Conservation (phyloP, 2,329 filamentous ascomycete species). For the Ceratocystis diversiconidia region DNA sequence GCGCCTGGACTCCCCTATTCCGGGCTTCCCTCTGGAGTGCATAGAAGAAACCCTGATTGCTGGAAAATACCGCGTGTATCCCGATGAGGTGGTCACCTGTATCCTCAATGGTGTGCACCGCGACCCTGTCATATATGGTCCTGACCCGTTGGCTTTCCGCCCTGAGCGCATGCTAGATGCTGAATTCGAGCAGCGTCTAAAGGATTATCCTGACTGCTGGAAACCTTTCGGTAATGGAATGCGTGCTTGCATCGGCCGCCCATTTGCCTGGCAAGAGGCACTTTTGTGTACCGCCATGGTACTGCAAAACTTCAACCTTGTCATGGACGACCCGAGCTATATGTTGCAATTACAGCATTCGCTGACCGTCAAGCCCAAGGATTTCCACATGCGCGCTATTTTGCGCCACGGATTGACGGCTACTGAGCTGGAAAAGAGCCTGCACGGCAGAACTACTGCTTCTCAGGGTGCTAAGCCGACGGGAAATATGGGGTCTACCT, state of each 20-base stretch:
- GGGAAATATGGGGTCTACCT: not conserved
- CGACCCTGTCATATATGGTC: slow-evolving; percentile 50
- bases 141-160: slow-evolving; percentile 49
- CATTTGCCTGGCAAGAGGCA: slow-evolving; percentile 63
- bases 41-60: slow-evolving; percentile 39
- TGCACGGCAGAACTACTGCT: slow-evolving; percentile 25
- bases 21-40: slow-evolving; percentile 40
- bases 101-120: slow-evolving; percentile 42
- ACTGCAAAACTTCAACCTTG: slow-evolving; percentile 58
- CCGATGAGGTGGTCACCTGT: slow-evolving; percentile 35
- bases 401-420: slow-evolving; percentile 36
- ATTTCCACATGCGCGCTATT: slow-evolving; percentile 46
- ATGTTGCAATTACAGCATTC: slow-evolving; percentile 40
- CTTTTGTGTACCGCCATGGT: slow-evolving; percentile 47
- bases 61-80: slow-evolving; percentile 46
- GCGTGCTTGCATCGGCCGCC: slow-evolving; percentile 56
- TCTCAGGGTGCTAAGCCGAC: slow-evolving; percentile 6
- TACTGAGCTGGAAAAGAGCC: slow-evolving; percentile 33
- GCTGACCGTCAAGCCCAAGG: slow-evolving; percentile 48
- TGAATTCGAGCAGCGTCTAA: slow-evolving; percentile 45
- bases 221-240: slow-evolving; percentile 64
- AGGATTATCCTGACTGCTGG: slow-evolving; percentile 48
- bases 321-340: slow-evolving; percentile 46
- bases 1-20: slow-evolving; percentile 31
- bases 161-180: slow-evolving; percentile 62